Base-by-base conservation (phyloP, 805 yeast genomes). In the Teunomyces panamensis region DNA sequence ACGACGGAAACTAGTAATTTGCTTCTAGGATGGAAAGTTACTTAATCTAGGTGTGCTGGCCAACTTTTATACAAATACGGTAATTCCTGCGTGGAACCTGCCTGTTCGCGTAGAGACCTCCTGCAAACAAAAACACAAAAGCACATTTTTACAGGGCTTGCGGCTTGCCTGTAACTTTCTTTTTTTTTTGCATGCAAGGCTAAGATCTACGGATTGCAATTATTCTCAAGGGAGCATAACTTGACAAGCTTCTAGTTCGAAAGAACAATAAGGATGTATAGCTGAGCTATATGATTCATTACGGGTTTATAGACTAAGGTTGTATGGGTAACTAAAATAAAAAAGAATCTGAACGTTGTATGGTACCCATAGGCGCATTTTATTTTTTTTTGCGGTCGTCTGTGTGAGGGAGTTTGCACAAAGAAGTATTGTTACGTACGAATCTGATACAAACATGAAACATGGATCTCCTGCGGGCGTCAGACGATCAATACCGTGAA, bases 21-120 rank as follows among this genome's bases (percentile, higher is more conserved):
- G 35, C 24, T 35, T 16, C 39, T 34, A 34, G 27, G 30, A 26
- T 11, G 17, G 16, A 33, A 33, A 34, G 28, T 33, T 17, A 30
- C 39, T 24, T 16, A 26, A 26, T 30, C 16, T 34, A n/a, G 34
- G 42, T 20, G 24, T 20, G 45, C 39, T 33, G 32, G 17, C 36
- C 37, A 47, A 47, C 50, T 47, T 47, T 47, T 47, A 47, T 47
- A 47, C 50, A 47, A 47, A 47, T 47, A 26, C 41, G 44, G 50
- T 47, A 47, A 47, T 47, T 47, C 42, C 28, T 29, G 45, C 27
- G 29, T 39, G 37, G 10, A 26, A 17, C 8, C 41, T 14, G 28
- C 45, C 20, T 11, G 32, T 34, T 43, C 37, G 45, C 37, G 45
- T 43, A 35, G 14, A 8, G 17, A 17, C 29, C 41, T 37, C 41